phyloP scores from a whole-genome alignment of 352 stramenopile genomes.

The Phytophthora hybrid region DNA sequence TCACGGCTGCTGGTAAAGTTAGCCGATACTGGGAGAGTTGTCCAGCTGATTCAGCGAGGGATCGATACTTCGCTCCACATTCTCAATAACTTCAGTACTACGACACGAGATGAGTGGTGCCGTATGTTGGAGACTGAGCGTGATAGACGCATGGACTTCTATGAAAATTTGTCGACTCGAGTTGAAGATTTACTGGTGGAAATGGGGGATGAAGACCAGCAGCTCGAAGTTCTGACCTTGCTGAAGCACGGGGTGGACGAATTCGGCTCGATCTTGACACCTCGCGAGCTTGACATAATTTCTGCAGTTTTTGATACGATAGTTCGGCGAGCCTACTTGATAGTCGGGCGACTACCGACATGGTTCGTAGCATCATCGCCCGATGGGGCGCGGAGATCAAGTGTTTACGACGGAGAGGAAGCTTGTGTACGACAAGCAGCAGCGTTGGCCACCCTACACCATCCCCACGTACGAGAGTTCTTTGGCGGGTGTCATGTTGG shows the following conservation, averaged over 20 bases:
- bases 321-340: background rate
- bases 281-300: conserved; percentile 15
- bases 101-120: background rate
- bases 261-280: background rate
- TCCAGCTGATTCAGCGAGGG: conserved; percentile 5
- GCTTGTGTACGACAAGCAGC: background rate
- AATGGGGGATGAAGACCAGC: conserved; percentile 21
- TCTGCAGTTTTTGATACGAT: conserved; percentile 10
- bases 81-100: background rate
- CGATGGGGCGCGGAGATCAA: background rate
- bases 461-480: background rate
- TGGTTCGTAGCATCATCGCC: conserved; percentile 9
- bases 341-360: conserved; percentile 4
- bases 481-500: conserved; percentile 6
- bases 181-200: background rate
- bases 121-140: background rate
- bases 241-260: conserved; percentile 26
- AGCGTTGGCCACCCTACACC: background rate
- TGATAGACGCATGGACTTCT: conserved; percentile 6
- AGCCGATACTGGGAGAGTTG: conserved; percentile 23
- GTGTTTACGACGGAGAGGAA: background rate
- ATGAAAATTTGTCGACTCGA: background rate
- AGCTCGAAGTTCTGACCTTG: conserved; percentile 30
- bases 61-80: background rate
- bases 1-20: conserved; percentile 27